phyloP scores from a whole-genome alignment of 1,284 basidiomycete species.

The Macrocystidia cucumis region DNA sequence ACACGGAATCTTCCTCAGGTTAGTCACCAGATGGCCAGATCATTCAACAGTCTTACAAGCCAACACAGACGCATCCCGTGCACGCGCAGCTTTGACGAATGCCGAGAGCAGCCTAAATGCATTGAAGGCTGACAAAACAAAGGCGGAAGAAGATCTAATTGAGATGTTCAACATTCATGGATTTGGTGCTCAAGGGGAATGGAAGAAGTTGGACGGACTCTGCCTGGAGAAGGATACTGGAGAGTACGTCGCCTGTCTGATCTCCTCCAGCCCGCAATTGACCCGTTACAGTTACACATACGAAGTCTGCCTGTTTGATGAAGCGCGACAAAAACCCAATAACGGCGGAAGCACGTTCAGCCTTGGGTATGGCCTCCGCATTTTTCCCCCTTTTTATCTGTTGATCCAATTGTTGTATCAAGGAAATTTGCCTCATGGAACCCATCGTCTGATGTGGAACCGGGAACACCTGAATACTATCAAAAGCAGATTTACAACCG shows the following conservation, averaged over 20 bases:
- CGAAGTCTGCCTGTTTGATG: slow-evolving; percentile 91
- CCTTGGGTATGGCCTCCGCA: slow-evolving; percentile 62
- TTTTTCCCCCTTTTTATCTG: too few species aligned
- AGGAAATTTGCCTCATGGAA: slow-evolving; percentile 79
- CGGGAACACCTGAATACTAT: slow-evolving; percentile 72
- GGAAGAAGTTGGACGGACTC: slow-evolving; percentile 86
- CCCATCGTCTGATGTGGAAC: slow-evolving; percentile 38
- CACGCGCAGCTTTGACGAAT: slow-evolving; percentile 58
- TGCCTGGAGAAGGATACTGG: slow-evolving; percentile 83
- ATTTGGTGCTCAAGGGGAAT: slow-evolving; percentile 85
- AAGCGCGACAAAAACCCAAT: slow-evolving; percentile 85
- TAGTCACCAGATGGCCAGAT: slow-evolving; percentile 3
- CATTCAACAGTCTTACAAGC: slow-evolving; percentile 10
- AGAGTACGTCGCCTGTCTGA: slow-evolving; percentile 54
- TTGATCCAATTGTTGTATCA: slow-evolving; percentile 18
- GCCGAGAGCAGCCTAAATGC: slow-evolving; percentile 46
- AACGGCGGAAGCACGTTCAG: slow-evolving; percentile 74
- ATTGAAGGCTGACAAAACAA: slow-evolving; percentile 37
- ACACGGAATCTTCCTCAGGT: slow-evolving; percentile 37
- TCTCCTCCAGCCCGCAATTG: neutral
- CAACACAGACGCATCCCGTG: slow-evolving; percentile 39
- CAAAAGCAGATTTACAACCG: slow-evolving; percentile 74
- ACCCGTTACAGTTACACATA: slow-evolving; percentile 74
- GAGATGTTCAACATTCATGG: slow-evolving; percentile 57
- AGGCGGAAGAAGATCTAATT: slow-evolving; percentile 44